A percentile compares a stretch with the other conserved stretches of the same genome.
phyloP scores from a whole-genome alignment of 2,329 filamentous ascomycete species.

The Fusarium sp. region DNA sequence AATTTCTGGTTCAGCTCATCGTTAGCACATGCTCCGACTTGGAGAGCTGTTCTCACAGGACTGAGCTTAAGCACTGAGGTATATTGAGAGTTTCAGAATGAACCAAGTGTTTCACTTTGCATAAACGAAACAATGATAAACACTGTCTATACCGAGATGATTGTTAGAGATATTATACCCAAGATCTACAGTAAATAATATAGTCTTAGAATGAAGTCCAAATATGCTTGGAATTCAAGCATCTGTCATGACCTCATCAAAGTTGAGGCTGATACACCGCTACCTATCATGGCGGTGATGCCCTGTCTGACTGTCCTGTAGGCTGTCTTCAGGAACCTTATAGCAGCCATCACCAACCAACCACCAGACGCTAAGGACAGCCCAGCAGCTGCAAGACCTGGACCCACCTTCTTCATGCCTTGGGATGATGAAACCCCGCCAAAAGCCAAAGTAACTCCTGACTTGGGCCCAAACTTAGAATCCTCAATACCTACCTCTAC shows the following conservation, averaged over 20 bases:
- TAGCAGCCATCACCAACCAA: conserved; percentile 33
- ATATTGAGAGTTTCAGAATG: background rate
- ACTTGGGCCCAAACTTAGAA: conserved; percentile 28
- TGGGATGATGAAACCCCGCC: conserved; percentile 42
- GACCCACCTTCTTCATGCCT: conserved; percentile 29
- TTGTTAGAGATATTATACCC: background rate
- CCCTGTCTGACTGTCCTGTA: background rate
- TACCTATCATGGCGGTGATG: background rate
- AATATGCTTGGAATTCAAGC: conserved; percentile 22
- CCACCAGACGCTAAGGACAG: conserved; percentile 20
- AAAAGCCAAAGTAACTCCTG: conserved; percentile 38
- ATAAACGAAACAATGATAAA: background rate
- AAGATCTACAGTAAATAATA: background rate
- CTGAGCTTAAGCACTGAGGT: background rate
- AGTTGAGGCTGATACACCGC: conserved; percentile 29
- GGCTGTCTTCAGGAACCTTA: background rate
- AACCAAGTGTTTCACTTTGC: conserved; percentile 13
- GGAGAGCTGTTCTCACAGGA: background rate
- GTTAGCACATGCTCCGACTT: background rate
- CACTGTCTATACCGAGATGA: background rate
- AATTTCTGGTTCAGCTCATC: background rate
- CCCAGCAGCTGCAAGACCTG: background rate
- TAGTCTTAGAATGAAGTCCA: conserved; percentile 6
- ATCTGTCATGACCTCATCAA: conserved; percentile 41
- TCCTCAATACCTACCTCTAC: background rate